Percentiles rank a stretch among this genome's conserved stretches.
Evolutionary conservation across 2,329 filamentous ascomycete genomes (phyloP).

Genomic region (Diaporthe amygdali): DNA sequence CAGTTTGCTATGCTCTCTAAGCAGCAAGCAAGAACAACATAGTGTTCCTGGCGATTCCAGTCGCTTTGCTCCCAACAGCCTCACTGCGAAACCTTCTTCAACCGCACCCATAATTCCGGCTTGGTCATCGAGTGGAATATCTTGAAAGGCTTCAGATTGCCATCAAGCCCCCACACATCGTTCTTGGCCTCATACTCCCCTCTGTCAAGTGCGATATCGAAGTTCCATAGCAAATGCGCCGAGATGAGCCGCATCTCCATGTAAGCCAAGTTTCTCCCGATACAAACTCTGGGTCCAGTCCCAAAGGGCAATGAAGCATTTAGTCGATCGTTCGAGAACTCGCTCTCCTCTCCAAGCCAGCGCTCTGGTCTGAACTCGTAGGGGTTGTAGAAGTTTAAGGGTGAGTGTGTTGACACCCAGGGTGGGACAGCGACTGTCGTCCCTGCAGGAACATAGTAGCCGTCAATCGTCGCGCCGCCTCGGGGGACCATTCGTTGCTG

Average conservation of each 20-base stretch:
- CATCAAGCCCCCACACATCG: constrained; percentile 1
- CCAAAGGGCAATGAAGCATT: constrained; percentile 45
- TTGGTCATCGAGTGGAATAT: constrained; percentile 13
- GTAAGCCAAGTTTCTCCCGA: constrained; percentile 45
- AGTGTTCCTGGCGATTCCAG: too few species aligned
- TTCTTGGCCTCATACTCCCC: neutral
- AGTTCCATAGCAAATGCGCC: constrained; percentile 41
- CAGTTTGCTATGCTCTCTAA: too few species aligned
- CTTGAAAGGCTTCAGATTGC: neutral
- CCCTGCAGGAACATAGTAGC: constrained; percentile 41
- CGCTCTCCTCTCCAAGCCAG: constrained; percentile 16
- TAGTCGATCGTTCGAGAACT: constrained; percentile 28
- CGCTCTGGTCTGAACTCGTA: constrained; percentile 16
- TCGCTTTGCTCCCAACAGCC: neutral
- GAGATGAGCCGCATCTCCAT: constrained; percentile 44
- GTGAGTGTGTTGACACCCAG: constrained; percentile 38
- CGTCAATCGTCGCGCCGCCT: constrained; percentile 23
- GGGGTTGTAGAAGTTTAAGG: constrained; percentile 23
- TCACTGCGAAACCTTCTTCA: neutral
- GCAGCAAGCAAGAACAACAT: too few species aligned
- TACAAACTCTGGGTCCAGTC: constrained; percentile 55
- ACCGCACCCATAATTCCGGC: neutral
- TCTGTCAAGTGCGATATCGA: constrained; percentile 38
- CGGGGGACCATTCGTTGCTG: constrained; percentile 24
- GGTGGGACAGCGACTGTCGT: constrained; percentile 43